Conservation (phyloP, 345 rosid genomes). For the Brassica juncea region DNA sequence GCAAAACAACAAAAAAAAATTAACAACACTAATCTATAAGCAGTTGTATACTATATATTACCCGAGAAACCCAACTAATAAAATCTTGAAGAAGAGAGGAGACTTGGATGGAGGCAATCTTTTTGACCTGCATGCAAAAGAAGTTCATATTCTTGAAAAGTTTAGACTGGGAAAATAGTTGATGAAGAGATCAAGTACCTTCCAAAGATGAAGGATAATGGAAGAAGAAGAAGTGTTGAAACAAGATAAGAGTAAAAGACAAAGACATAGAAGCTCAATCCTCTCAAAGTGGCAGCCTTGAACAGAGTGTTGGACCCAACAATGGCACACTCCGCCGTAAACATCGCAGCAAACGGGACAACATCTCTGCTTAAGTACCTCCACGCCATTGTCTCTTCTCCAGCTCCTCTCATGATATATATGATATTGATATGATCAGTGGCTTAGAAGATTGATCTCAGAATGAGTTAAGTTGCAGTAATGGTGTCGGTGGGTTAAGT, state of each 20-base stretch:
- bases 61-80: constrained; percentile 33
- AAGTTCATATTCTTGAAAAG: constrained; percentile 13
- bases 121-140: constrained; percentile 27
- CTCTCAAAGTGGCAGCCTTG: constrained; percentile 46
- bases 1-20: neutral
- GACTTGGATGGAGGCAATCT: constrained; percentile 22
- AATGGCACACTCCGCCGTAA: constrained; percentile 23
- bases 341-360: constrained; percentile 43
- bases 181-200: constrained; percentile 16
- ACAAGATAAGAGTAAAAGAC: constrained; percentile 37
- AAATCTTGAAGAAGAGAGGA: constrained; percentile 35
- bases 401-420: neutral
- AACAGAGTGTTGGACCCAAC: constrained; percentile 41
- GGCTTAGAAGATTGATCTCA: neutral
- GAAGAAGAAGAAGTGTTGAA: constrained; percentile 35
- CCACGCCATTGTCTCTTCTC: constrained; percentile 15
- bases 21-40: neutral
- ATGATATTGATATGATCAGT: neutral
- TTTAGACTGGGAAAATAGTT: neutral
- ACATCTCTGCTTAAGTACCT: constrained; percentile 32
- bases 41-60: neutral
- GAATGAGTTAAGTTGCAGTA: neutral
- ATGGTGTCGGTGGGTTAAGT: neutral
- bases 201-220: constrained; percentile 12
- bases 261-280: constrained; percentile 45